Evolutionary conservation across 805 yeast species (phyloP), one percentile per base, ranked within the genome.

Genomic region (Wickerhamomyces sydowiorum): DNA sequence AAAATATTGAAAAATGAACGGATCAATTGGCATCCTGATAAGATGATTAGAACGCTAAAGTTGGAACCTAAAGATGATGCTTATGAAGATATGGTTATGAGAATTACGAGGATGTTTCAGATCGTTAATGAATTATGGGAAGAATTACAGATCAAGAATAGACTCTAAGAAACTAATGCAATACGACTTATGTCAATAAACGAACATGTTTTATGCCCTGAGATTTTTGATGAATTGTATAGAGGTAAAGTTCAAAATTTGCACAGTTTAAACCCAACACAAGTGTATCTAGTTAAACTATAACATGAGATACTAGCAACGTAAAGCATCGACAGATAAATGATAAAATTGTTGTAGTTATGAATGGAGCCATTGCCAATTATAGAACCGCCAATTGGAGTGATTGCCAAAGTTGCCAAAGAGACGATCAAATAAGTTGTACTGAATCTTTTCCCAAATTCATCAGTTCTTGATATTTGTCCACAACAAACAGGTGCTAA

Each of bases 1-100:
- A 42, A 50, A 6, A 46, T 60, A 9, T 44, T 67, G 20, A 76
- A 72, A 44, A 49, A 44, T 23, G 88, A 82, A 50, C 56, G 88
- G 41, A 57, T 81, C 6, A 60, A 75, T 46, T 82, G 88, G 88
- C 89, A 82, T 55, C 89, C 89, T 1, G 89, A 82, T 53, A 73
- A 71, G 51, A 74, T 82, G 80, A 51, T 56, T 10, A 54, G 57
- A 10, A 55, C 54, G 30, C 51, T 66, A 3, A 45, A 56, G 42
- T 29, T 54, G 2, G 35, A 14, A 2, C 15, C 31, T 1, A 46
- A 44, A 44, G 20, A 33, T 12, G 19, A 39, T 4, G 42, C 40
- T 18, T 42, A 45, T 21, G 24, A 40, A 20, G 28, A 37, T 5
- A 24, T 49, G 13, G 54, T 57, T 38, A 45, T 46, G 3, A 54